Percentiles rank a stretch among this genome's conserved stretches.
Conservation (phyloP, 306 rosid species). For the Benincasa hispida region DNA sequence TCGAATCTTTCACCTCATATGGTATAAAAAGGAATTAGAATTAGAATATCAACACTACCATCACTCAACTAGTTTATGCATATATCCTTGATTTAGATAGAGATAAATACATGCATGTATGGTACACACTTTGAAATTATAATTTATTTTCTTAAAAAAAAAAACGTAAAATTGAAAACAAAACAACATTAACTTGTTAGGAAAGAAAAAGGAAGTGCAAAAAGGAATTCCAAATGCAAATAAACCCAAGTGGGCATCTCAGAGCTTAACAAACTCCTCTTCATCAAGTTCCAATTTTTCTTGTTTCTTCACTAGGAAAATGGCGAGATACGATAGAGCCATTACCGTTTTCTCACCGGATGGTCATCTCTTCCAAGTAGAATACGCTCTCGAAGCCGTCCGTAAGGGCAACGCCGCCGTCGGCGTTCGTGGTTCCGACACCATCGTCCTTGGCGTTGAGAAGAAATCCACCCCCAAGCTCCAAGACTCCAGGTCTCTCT, state of each 20-base stretch:
- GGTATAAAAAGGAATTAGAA: too few relatives aligned
- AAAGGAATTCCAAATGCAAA: not conserved
- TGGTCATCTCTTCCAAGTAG: constrained; percentile 94
- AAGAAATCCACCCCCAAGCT: constrained; percentile 90
- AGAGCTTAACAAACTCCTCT: not conserved
- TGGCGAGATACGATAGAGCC: constrained; percentile 98
- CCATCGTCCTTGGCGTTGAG: constrained; percentile 93
- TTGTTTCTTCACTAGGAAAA: not conserved
- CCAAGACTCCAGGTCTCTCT: constrained; percentile 68
- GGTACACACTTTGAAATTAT: too few relatives aligned
- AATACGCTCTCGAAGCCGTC: constrained; percentile 94
- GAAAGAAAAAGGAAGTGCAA: not conserved
- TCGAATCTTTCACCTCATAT: too few relatives aligned
- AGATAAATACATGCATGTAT: too few relatives aligned
- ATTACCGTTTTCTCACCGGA: constrained; percentile 94
- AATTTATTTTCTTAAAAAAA: too few relatives aligned
- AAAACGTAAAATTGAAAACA: not conserved
- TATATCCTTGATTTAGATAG: too few relatives aligned
- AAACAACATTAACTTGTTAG: not conserved
- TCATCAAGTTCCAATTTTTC: not conserved
- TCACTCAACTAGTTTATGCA: too few relatives aligned
- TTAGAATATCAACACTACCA: too few relatives aligned
- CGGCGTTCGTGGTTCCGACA: constrained; percentile 93
- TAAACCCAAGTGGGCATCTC: not conserved
- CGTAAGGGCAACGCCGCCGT: constrained; percentile 99